Conservation (phyloP, 257 asterid species). For the Forsythia viridissima region DNA sequence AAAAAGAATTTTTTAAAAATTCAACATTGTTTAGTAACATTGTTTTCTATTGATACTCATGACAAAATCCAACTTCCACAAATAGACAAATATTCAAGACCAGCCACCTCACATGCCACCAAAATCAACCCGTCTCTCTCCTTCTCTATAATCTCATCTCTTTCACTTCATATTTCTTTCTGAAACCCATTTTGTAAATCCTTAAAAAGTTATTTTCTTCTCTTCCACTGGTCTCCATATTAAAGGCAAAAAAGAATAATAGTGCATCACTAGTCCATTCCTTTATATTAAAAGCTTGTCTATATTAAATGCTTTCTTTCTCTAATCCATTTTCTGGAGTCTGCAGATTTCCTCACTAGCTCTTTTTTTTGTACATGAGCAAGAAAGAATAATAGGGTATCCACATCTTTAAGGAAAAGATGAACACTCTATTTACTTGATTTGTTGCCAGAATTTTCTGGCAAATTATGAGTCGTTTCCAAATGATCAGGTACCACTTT, state of each 20-base stretch:
- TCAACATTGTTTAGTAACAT: too few species aligned
- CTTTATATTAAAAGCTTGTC: too few species aligned
- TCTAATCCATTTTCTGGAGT: slow-evolving; percentile 2
- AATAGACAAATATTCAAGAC: slow-evolving; percentile 52
- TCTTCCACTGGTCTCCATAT: background rate
- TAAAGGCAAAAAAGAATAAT: too few species aligned
- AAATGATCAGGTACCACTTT: slow-evolving; percentile 69
- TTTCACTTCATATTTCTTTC: background rate
- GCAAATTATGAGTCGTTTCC: slow-evolving; percentile 49
- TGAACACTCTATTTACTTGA: slow-evolving; percentile 62
- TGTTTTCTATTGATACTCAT: background rate
- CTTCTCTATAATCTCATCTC: background rate
- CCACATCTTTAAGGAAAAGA: slow-evolving; percentile 28
- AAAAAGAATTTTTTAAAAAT: too few species aligned
- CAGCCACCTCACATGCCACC: slow-evolving; percentile 14
- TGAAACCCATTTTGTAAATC: slow-evolving; percentile 27
- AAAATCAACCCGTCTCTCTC: slow-evolving; percentile 32
- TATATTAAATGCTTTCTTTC: too few species aligned
- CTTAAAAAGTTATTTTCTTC: slow-evolving; percentile 10
- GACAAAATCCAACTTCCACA: slow-evolving; percentile 69
- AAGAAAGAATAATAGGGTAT: slow-evolving; percentile 32
- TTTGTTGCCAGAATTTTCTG: slow-evolving; percentile 38
- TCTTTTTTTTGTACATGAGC: slow-evolving; percentile 43
- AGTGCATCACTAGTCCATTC: too few species aligned
- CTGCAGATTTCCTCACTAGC: slow-evolving; percentile 26